A percentile compares a stretch with the other conserved stretches of the same genome.
Evolutionary conservation across 2,329 filamentous ascomycete species (phyloP).

Genomic region (Xenoacremonium recifei): DNA sequence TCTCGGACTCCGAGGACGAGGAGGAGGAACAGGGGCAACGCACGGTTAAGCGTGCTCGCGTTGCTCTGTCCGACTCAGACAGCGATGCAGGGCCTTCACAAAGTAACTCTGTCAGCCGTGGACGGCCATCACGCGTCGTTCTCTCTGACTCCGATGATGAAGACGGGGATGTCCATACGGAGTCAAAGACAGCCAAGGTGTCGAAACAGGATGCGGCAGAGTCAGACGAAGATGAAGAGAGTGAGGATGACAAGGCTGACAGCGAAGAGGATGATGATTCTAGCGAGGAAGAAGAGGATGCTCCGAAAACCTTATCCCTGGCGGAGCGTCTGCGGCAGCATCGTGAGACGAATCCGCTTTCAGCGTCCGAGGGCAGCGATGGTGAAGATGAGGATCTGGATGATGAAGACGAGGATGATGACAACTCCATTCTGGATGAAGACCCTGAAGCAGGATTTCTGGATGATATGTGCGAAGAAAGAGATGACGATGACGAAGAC

Average conservation of each 20-base stretch:
- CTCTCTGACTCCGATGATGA: slow-evolving; percentile 11
- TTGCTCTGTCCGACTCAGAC: slow-evolving; percentile 21
- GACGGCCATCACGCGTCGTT: background rate
- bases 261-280: slow-evolving; percentile 9
- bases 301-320: slow-evolving; percentile 11
- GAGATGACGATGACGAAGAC: background rate
- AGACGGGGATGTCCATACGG: background rate
- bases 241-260: background rate
- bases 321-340: slow-evolving; percentile 17
- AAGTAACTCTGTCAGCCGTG: background rate
- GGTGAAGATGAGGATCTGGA: slow-evolving; percentile 2
- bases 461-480: background rate
- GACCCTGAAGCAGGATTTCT: background rate
- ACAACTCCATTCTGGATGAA: slow-evolving; percentile 9
- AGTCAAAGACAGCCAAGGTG: background rate
- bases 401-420: slow-evolving; percentile 2
- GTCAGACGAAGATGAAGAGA: background rate
- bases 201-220: background rate
- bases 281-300: slow-evolving; percentile 11
- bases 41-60: slow-evolving; percentile 24
- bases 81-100: slow-evolving; percentile 6
- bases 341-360: slow-evolving; percentile 17
- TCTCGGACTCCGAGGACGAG: slow-evolving; percentile 32
- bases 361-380: slow-evolving; percentile 1
- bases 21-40: slow-evolving; percentile 18